A percentile compares a stretch with the other conserved stretches of the same genome.
Evolutionary conservation across 2,329 filamentous ascomycete species (phyloP).

Genomic region (Hymenoscyphus linearis): DNA sequence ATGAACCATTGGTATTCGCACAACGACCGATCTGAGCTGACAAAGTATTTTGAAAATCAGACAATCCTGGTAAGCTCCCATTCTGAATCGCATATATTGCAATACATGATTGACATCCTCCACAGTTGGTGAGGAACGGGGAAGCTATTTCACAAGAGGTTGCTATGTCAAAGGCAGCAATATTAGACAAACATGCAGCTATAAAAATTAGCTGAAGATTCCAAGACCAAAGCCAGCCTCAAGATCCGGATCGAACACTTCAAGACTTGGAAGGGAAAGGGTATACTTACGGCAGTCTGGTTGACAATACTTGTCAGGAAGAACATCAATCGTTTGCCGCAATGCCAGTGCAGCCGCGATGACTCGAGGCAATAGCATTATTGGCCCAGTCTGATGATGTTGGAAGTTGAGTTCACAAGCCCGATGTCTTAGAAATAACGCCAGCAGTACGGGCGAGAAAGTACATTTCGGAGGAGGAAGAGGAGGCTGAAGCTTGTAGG

Average conservation of each 20-base stretch:
- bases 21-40: slow-evolving; percentile 18
- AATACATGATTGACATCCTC: slow-evolving; percentile 24
- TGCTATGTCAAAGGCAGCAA: slow-evolving; percentile 13
- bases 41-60: slow-evolving; percentile 7
- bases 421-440: slow-evolving; percentile 18
- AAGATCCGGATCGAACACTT: not conserved
- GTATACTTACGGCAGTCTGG: slow-evolving; percentile 25
- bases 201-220: slow-evolving; percentile 1
- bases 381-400: slow-evolving; percentile 5
- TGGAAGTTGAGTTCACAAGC: slow-evolving; percentile 8
- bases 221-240: not conserved
- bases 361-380: slow-evolving; percentile 22
- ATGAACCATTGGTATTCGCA: slow-evolving; percentile 11
- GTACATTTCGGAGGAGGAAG: slow-evolving; percentile 19
- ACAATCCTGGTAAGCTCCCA: slow-evolving; percentile 6
- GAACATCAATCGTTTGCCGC: slow-evolving; percentile 14
- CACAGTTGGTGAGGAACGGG: slow-evolving; percentile 23
- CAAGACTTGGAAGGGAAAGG: not conserved
- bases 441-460: slow-evolving; percentile 9
- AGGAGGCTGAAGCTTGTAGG: slow-evolving; percentile 15
- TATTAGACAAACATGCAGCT: slow-evolving; percentile 23
- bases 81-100: slow-evolving; percentile 19
- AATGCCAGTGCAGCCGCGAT: slow-evolving; percentile 16
- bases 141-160: slow-evolving; percentile 22
- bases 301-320: slow-evolving; percentile 22